A percentile compares a stretch with the other conserved stretches of the same genome.
Evolutionary conservation across 106 monocot species (phyloP).

Genomic region (Phalaenopsis aphrodite): DNA sequence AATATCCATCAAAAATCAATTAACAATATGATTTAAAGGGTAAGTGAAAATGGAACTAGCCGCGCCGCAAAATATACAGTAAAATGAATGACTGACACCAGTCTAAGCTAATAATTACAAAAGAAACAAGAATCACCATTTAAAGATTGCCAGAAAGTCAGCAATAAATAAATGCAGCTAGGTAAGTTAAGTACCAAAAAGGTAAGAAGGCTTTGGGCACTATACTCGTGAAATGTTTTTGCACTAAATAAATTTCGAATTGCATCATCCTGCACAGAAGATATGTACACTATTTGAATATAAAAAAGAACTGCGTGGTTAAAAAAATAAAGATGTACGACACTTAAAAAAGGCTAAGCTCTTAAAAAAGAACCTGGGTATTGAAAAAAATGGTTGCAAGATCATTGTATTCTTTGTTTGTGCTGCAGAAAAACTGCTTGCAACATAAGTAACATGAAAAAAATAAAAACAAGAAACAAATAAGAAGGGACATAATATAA

Average conservation of each 20-base stretch:
- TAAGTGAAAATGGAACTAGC: not conserved
- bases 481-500: not conserved
- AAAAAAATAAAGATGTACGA: not conserved
- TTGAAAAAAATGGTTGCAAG: slow-evolving; percentile 98
- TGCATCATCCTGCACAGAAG: slow-evolving; percentile 82
- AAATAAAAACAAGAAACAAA: slow-evolving; percentile 2
- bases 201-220: slow-evolving; percentile 89
- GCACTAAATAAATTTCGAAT: slow-evolving; percentile 98
- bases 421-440: slow-evolving; percentile 81
- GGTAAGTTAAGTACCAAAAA: slow-evolving; percentile 68
- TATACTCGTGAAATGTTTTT: slow-evolving; percentile 96
- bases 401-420: slow-evolving; percentile 92
- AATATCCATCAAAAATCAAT: not conserved
- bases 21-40: not conserved
- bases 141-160: not conserved
- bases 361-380: slow-evolving; percentile 62
- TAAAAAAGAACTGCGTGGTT: not conserved
- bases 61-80: not conserved
- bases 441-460: not conserved
- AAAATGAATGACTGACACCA: not conserved
- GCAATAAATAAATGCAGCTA: slow-evolving; percentile 1
- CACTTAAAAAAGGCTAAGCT: not conserved
- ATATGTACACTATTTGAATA: not conserved
- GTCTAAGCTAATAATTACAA: not conserved
- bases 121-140: not conserved